phyloP scores from a whole-genome alignment of 73 alveolate species.

The Tetrahymena elliotti region DNA sequence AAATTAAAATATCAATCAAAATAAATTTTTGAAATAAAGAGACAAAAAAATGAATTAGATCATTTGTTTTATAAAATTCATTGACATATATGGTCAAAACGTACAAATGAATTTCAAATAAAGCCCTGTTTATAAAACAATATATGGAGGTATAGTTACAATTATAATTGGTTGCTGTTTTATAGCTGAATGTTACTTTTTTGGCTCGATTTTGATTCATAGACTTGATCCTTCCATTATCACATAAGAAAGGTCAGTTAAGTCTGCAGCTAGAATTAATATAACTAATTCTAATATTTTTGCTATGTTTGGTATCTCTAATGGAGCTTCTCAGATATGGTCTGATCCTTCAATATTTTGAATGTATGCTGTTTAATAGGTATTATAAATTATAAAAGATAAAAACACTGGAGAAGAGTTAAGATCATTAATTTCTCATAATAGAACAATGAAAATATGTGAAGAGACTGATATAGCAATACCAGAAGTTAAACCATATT shows the following conservation, averaged over 20 bases:
- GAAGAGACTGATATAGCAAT: background rate
- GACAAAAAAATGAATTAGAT: background rate
- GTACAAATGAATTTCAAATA: background rate
- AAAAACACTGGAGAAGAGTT: background rate
- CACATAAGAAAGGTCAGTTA: background rate
- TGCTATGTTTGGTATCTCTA: background rate
- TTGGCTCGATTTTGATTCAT: background rate
- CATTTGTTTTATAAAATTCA: background rate
- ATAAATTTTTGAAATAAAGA: too few relatives aligned
- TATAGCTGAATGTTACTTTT: background rate
- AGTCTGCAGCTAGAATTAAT: background rate
- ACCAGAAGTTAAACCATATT: background rate
- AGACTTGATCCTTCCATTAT: background rate
- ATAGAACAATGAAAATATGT: background rate
- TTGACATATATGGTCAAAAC: background rate
- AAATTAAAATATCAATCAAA: too few relatives aligned
- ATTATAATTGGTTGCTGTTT: background rate
- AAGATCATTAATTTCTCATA: background rate
- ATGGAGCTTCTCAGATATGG: background rate
- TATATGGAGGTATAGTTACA: background rate
- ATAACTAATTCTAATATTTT: background rate
- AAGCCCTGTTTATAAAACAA: background rate
- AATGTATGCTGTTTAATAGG: background rate
- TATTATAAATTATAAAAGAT: background rate
- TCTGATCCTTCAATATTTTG: background rate